These are phyloP conservation scores for Trichoderma cornu-damae DNA, from an alignment of 2,329 filamentous ascomycete genomes.

Conservation along the genomic window DNA sequence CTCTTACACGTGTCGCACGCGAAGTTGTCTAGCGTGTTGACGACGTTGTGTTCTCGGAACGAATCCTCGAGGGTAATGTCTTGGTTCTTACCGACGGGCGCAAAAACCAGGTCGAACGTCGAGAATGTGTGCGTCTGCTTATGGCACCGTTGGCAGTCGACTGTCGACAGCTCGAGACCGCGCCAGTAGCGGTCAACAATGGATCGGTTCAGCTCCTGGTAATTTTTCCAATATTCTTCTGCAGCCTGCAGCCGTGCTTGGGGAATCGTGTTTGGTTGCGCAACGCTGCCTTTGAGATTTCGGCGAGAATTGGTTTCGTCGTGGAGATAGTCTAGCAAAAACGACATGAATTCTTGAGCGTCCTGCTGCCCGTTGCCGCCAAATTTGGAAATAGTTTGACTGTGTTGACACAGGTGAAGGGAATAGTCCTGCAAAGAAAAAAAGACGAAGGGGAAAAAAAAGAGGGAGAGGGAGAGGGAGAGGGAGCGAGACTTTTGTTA, in stretches of 20 bases:
- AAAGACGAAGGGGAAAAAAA: too few species aligned
- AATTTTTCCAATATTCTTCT: slow-evolving; percentile 67
- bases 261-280: slow-evolving; percentile 32
- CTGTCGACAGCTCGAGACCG: slow-evolving; percentile 65
- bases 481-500: background rate
- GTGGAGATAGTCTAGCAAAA: slow-evolving; percentile 73
- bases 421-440: slow-evolving; percentile 50
- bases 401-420: slow-evolving; percentile 33
- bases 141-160: slow-evolving; percentile 59
- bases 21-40: slow-evolving; percentile 63
- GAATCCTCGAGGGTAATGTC: slow-evolving; percentile 52
- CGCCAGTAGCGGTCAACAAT: slow-evolving; percentile 76
- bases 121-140: slow-evolving; percentile 45
- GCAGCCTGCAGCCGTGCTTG: slow-evolving; percentile 51
- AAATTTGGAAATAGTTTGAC: slow-evolving; percentile 44
- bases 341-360: slow-evolving; percentile 82
- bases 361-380: slow-evolving; percentile 79
- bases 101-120: slow-evolving; percentile 50
- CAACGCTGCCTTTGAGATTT: slow-evolving; percentile 36
- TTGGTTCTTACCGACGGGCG: slow-evolving; percentile 34
- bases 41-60: slow-evolving; percentile 62
- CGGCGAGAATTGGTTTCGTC: slow-evolving; percentile 70
- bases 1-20: slow-evolving; percentile 71
- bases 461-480: too few species aligned
- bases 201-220: slow-evolving; percentile 65